These are phyloP conservation scores for Pilaira anomala DNA, from an alignment of 192 early-diverging fungal species.

Conservation along the genomic window DNA sequence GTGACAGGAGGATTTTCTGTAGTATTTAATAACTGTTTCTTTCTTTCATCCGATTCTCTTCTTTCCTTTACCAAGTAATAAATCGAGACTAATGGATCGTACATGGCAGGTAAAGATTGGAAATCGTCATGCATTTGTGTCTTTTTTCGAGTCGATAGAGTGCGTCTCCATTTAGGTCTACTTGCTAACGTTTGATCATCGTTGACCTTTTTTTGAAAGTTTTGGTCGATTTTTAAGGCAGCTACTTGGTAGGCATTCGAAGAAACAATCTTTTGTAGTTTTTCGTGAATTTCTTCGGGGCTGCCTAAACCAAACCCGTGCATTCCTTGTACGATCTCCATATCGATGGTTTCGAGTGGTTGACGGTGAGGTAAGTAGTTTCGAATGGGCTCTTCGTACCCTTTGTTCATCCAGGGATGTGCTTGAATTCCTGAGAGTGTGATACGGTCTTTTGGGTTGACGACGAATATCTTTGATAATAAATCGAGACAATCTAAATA, in stretches of 20 bases:
- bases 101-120: conserved; percentile 22
- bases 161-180: conserved; percentile 14
- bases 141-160: neutral
- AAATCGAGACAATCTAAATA: conserved; percentile 57
- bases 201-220: conserved; percentile 14
- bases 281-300: conserved; percentile 49
- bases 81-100: conserved; percentile 74
- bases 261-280: conserved; percentile 48
- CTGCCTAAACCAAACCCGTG: conserved; percentile 77
- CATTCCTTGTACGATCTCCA: conserved; percentile 64
- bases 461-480: conserved; percentile 67
- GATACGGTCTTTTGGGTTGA: conserved; percentile 65
- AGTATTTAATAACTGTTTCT: neutral
- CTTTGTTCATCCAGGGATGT: conserved; percentile 80
- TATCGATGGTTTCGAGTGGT: conserved; percentile 57
- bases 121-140: conserved; percentile 11
- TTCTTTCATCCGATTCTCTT: conserved; percentile 9
- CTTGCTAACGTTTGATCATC: conserved; percentile 4
- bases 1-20: neutral
- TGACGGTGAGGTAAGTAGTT: conserved; percentile 63
- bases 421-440: conserved; percentile 64
- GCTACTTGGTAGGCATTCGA: conserved; percentile 47
- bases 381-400: conserved; percentile 55
- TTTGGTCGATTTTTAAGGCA: conserved; percentile 21
- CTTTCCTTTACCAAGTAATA: conserved; percentile 75